phyloP scores from a whole-genome alignment of 225 moss, liverwort and hornwort species.

The Antitrichia curtipendula region DNA sequence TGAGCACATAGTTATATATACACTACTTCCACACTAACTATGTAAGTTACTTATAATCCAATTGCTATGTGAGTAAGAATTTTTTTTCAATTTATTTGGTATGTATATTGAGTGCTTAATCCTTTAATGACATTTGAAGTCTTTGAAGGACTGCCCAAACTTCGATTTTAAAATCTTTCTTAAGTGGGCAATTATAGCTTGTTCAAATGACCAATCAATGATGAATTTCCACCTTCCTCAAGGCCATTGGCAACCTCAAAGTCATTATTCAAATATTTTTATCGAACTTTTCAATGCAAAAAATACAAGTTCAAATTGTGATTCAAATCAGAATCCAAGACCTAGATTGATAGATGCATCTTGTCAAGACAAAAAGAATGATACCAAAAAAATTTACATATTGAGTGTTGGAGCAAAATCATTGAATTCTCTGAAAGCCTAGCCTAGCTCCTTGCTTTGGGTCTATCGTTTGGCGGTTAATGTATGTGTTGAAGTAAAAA shows the following conservation, averaged over 20 bases:
- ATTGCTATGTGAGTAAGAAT: background rate
- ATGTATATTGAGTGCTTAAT: background rate
- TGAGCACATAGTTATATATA: background rate
- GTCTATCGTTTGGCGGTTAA: background rate
- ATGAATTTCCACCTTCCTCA: background rate
- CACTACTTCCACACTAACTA: background rate
- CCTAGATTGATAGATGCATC: background rate
- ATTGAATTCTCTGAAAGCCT: background rate
- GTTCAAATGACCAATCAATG: background rate
- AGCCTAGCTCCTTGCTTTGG: rapidly evolving
- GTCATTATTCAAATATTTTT: background rate
- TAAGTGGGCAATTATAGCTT: background rate
- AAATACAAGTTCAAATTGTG: background rate
- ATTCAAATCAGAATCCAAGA: too few relatives aligned
- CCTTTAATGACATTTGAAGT: background rate
- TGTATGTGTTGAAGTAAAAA: background rate
- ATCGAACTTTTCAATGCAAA: background rate
- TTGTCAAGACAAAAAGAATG: background rate
- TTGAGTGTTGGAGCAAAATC: too few relatives aligned
- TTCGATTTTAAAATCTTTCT: background rate
- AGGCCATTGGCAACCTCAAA: rapidly evolving
- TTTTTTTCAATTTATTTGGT: background rate
- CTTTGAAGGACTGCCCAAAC: rapidly evolving
- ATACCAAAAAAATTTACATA: background rate
- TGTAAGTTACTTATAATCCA: background rate